Percentiles rank a stretch among this genome's conserved stretches.
Conservation (phyloP, 495 filamentous ascomycete genomes). For the Penicillium arizonense region DNA sequence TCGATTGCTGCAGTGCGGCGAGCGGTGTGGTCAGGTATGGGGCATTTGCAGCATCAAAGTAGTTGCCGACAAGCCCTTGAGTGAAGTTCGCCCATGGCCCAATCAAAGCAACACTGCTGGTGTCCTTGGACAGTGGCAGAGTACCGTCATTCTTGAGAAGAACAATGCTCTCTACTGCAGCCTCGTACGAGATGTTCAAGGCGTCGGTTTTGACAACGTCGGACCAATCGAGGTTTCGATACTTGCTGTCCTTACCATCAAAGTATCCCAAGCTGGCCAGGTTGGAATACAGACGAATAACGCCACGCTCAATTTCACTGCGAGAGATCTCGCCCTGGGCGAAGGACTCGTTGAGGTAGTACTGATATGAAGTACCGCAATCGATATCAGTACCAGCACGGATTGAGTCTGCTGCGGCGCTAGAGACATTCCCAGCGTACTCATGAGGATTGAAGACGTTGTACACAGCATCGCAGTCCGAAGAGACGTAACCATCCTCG, state of each 20-base stretch:
- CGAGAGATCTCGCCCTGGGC: constrained; percentile 47
- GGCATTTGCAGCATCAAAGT: constrained; percentile 44
- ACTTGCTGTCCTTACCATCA: constrained; percentile 45
- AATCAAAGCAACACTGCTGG: constrained; percentile 52
- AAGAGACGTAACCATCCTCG: constrained; percentile 55
- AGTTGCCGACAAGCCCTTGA: constrained; percentile 54
- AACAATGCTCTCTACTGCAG: constrained; percentile 57
- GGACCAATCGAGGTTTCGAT: constrained; percentile 50
- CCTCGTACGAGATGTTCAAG: constrained; percentile 55
- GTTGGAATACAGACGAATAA: constrained; percentile 55
- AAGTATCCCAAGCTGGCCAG: constrained; percentile 61
- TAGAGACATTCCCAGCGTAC: constrained; percentile 43
- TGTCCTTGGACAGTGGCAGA: constrained; percentile 45
- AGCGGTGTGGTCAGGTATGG: constrained; percentile 56
- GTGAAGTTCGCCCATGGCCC: constrained; percentile 57
- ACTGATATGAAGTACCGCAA: constrained; percentile 57
- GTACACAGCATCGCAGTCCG: constrained; percentile 57
- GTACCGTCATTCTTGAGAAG: constrained; percentile 62
- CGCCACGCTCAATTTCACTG: constrained; percentile 48
- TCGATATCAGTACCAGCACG: constrained; percentile 62
- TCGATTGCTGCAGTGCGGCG: constrained; percentile 42
- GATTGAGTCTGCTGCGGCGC: constrained; percentile 52
- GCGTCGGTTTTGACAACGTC: constrained; percentile 52
- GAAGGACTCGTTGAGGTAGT: constrained; percentile 47
- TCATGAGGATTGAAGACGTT: constrained; percentile 57